Percentiles rank a stretch among this genome's conserved stretches.
Conservation (phyloP, 2,329 filamentous ascomycete species). For the Ceratocystis harringtonii region DNA sequence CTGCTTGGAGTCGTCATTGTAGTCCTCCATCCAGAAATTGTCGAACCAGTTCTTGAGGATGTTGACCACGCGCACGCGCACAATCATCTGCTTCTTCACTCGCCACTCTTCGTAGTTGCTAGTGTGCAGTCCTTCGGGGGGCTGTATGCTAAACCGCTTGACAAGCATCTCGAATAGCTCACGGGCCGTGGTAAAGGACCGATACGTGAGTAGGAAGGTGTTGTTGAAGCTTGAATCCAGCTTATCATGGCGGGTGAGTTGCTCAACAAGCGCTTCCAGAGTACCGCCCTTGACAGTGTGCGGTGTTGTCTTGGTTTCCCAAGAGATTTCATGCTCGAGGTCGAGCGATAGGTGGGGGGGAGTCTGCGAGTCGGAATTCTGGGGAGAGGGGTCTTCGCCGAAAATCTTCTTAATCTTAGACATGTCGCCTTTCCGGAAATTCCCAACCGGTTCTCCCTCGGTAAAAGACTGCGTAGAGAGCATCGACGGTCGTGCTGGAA, state of each 20-base stretch:
- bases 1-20: constrained; percentile 66
- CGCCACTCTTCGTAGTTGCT: constrained; percentile 76
- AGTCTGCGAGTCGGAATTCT: constrained; percentile 51
- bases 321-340: constrained; percentile 75
- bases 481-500: constrained; percentile 31
- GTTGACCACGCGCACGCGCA: constrained; percentile 90
- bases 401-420: constrained; percentile 53
- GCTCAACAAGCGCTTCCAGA: constrained; percentile 76
- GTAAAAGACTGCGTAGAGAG: constrained; percentile 47
- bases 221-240: constrained; percentile 92
- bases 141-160: constrained; percentile 81
- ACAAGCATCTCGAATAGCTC: constrained; percentile 90
- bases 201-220: constrained; percentile 91
- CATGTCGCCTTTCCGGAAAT: constrained; percentile 43
- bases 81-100: constrained; percentile 88
- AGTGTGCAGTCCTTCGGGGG: constrained; percentile 62
- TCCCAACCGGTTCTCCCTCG: constrained; percentile 42
- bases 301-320: constrained; percentile 65
- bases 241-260: constrained; percentile 89
- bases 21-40: constrained; percentile 96
- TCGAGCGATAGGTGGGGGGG: constrained; percentile 78
- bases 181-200: constrained; percentile 79
- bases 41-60: constrained; percentile 98
- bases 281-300: constrained; percentile 79
- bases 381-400: constrained; percentile 46